Base-by-base conservation (phyloP, 768 basidiomycete genomes). In the Rhodocollybia butyracea region DNA sequence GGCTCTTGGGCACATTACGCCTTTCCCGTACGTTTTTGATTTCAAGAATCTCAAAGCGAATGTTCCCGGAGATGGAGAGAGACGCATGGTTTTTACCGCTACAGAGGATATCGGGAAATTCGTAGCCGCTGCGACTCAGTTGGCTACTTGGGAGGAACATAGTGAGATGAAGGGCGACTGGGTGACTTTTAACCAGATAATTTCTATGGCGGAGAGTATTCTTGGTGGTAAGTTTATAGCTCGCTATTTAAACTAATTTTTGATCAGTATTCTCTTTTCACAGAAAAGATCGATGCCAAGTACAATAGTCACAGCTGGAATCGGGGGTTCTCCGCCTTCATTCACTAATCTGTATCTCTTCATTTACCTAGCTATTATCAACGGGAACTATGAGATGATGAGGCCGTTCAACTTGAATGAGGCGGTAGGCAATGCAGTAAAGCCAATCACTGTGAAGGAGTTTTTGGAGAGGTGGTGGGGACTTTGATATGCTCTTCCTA, bases 21-120 rank as follows among this genome's bases (percentile, higher is more conserved):
- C 26, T 2, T 54, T 54, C 17, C 41, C 52, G 15, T 43, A 30
- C 13, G 24, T 54, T 24, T 41, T 54, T 41, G 52, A 54, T 45
- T 22, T 45, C 5, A 27, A 24, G 52, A 54, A 32, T 10, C 30
- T 29, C 7, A 21, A 6, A 6, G 52, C 26, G 13, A 27, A 34
- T 43, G 15, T 54, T 10, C 41, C 52, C 17, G 52, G 41, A 7
- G 40, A 54, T 54, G 52, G 52, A 11, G 31, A 54, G 29, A 17
- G 22, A 4, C 3, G 15, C 19, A 54, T 45, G 29, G 4, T 38
- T 1, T 42, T 15, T 24, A 54, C 52, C 13, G 19, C 27, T 19
- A 22, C 52, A 21, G 41, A 54, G 40, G 52, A 54, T 54, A 41
- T 32, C 2, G 52, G 52, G 5, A 17, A 22, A 22, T 54, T 43